Base-by-base conservation (phyloP, 495 filamentous ascomycete species). In the Aspergillus carlsbadensis region DNA sequence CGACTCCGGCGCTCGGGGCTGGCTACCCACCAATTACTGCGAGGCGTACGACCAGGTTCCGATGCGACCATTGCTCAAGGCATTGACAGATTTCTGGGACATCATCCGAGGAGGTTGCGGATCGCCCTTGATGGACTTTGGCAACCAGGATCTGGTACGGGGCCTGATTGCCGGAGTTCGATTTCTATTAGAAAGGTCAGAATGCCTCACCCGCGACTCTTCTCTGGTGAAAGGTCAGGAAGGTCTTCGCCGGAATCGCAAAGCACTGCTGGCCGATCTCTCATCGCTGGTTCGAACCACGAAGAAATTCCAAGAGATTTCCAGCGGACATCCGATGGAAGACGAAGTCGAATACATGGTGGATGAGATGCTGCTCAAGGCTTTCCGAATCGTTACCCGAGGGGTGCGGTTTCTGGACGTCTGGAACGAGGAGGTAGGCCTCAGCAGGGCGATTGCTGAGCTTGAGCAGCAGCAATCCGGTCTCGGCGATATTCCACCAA, bases 1-100 rank as follows among this genome's bases (percentile, higher is more conserved):
- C 50, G 81, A 88, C 50, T 88, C 90, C 11, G 94, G 93, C 15
- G 87, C 87, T 53, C 83, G 95, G 63, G 95, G 95, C 54, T 99
- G 95, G 95, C 76, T 99, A 54, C 95, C 95, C 26, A 98, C 95
- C 3, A 99, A 99, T 70, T 98, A 98, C 69, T 99, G 95, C 76
- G 91, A 96, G 68, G 82, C 89, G 10, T 99, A 96, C 68, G 89
- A 96, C 58, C 87, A 91, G 43, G 78, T 90, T 18, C 84, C 89
- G 47, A 93, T 97, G 80, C 84, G 86, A 55, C 88, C 83, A 55
- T 80, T 98, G 29, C 78, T 99, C 22, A 90, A 89, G 57, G 92
- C 94, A 2, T 74, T 97, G 66, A 85, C 92, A 8, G 87, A 91
- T 59, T 91, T 98, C 55, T 98, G 92, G 90, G 94, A 98, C 67